Base-by-base conservation (phyloP, 345 rosid genomes). In the Rhizophora mangle region DNA sequence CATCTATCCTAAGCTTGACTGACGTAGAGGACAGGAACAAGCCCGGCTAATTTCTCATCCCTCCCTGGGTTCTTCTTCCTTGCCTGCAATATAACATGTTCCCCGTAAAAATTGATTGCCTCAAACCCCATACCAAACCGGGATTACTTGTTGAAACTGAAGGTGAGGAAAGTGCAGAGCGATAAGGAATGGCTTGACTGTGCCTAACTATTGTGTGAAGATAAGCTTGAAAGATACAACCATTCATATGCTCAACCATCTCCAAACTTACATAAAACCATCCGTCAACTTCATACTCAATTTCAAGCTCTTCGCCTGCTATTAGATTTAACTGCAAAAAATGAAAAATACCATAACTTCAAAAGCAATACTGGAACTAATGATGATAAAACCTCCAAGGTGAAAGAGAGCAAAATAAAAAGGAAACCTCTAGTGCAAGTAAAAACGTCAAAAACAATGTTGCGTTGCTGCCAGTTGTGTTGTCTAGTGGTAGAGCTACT, bases 261-360 rank as follows among this genome's bases (percentile, higher is more conserved):
- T 43, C 37, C 56, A 46, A 54, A 89, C 97, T 89, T 85, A 95
- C 99, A 76, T 92, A 90, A 80, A 86, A 92, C 98, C 99, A 95
- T 49, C 98, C 99, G 75, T 95, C 99, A 24, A 95, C 98, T 86
- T 95, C 99, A 36, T 95, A 87, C 74, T 92, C 98, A 47, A 95
- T 92, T 80, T 90, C 96, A 69, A 95, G 70, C 83, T 89, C 96
- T 76, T 95, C 99, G 63, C 96, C 99, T 5, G 98, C 89, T 29
- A 89, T 90, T 80, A 95, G 82, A 82, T 84, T 90, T 64, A 95
- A 80, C 99, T 95, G 96, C 87, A 86, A 80, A 27, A 21, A 56
- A 19, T 24, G 63, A 75, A 73, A 68, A 52, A 43, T 3, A 13
- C 2, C 11, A 6, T n/a, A 62, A 53, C 55, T 34, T 11, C 55